Evolutionary conservation across 768 basidiomycete species (phyloP).

Genomic region (Hygrocybe punicea): DNA sequence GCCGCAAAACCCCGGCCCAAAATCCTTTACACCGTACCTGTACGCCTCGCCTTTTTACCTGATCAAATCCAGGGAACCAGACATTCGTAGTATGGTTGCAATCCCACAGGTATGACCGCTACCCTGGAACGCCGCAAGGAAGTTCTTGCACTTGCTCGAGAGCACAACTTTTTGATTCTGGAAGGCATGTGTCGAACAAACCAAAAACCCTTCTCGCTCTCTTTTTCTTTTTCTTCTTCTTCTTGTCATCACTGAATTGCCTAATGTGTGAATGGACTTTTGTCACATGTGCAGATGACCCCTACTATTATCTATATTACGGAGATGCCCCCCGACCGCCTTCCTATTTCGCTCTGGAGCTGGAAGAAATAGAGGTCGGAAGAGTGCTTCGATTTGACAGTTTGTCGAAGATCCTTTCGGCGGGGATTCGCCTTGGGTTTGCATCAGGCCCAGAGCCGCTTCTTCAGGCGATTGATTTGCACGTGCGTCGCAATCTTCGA

Average conservation of each 20-base stretch:
- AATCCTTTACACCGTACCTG: constrained; percentile 77
- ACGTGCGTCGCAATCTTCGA: constrained; percentile 45
- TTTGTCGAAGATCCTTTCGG: constrained; percentile 76
- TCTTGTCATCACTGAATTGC: background rate
- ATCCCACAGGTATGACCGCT: constrained; percentile 81
- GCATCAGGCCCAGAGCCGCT: constrained; percentile 70
- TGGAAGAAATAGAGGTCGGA: constrained; percentile 61
- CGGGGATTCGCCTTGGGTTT: constrained; percentile 80
- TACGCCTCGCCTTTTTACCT: constrained; percentile 36
- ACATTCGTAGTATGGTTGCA: constrained; percentile 67
- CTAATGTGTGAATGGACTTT: too few relatives aligned
- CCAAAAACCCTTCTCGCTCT: too few relatives aligned
- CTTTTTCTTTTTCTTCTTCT: too few relatives aligned
- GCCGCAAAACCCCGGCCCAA: constrained; percentile 66
- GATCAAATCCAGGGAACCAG: constrained; percentile 1
- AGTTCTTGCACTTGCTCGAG: constrained; percentile 65
- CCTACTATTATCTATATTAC: constrained; percentile 76
- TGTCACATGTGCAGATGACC: constrained; percentile 55
- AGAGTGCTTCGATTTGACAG: constrained; percentile 87
- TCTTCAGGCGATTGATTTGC: constrained; percentile 63
- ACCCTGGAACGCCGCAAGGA: constrained; percentile 65
- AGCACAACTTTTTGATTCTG: constrained; percentile 76
- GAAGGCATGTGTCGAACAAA: constrained; percentile 54
- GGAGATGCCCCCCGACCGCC: constrained; percentile 59
- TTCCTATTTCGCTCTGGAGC: constrained; percentile 82